Conservation (phyloP, 2,329 filamentous ascomycete genomes). For the Coniella lustricola region DNA sequence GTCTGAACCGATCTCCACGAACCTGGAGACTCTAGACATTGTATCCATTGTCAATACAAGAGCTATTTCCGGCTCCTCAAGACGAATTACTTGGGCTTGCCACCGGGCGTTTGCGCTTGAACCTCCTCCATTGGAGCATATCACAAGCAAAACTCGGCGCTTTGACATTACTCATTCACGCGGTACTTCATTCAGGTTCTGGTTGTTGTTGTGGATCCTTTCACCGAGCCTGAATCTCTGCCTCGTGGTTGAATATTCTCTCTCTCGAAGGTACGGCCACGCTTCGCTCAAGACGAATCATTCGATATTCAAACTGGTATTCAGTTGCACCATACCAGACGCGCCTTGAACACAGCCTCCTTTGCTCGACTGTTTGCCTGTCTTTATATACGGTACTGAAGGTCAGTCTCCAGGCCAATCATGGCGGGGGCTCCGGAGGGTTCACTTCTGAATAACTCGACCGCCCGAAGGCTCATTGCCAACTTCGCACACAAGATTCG, state of each 20-base stretch:
- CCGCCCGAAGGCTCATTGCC: constrained; percentile 5
- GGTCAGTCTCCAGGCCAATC: background rate
- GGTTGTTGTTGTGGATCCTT: constrained; percentile 15
- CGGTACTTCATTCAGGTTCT: background rate
- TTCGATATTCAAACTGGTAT: too few species aligned
- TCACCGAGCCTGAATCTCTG: constrained; percentile 11
- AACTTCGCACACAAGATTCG: constrained; percentile 5
- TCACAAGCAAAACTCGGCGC: background rate
- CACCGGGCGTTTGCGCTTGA: background rate
- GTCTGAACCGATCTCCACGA: too few species aligned
- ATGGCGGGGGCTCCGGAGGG: constrained; percentile 9
- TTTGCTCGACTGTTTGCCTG: background rate
- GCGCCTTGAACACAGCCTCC: background rate
- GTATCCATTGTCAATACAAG: too few species aligned
- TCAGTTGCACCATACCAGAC: background rate
- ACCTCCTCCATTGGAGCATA: background rate
- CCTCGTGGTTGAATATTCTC: constrained; percentile 9
- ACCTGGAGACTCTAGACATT: too few species aligned
- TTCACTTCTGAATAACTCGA: constrained; percentile 3
- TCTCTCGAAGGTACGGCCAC: constrained; percentile 7
- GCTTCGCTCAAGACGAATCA: too few species aligned
- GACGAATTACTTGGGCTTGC: background rate
- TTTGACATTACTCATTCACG: background rate
- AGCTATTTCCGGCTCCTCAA: background rate
- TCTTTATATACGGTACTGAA: background rate